phyloP scores from a whole-genome alignment of 108 stramenopile species.

The Cyclotella baltica region DNA sequence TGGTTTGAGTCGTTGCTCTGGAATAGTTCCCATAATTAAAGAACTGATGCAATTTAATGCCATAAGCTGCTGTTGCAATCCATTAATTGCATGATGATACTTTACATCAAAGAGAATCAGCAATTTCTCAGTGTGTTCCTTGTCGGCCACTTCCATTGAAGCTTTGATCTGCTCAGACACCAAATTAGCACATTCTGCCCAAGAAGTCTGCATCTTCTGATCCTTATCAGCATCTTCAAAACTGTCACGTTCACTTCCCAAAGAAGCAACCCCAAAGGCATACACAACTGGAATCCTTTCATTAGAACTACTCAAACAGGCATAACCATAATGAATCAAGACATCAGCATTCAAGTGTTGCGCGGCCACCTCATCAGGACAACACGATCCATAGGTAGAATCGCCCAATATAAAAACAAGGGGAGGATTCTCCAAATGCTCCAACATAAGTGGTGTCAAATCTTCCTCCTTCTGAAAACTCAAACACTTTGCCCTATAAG shows the following conservation, averaged over 20 bases:
- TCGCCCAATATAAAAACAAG: slow-evolving; percentile 94
- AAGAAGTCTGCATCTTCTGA: slow-evolving; percentile 16
- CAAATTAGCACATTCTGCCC: slow-evolving; percentile 29
- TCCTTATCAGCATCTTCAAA: slow-evolving; percentile 31
- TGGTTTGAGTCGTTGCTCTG: slow-evolving; percentile 22
- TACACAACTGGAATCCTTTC: slow-evolving; percentile 72
- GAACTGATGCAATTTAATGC: slow-evolving; percentile 18
- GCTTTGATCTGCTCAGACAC: too few species aligned
- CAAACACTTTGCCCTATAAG: slow-evolving; percentile 35
- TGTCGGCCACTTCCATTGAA: not conserved
- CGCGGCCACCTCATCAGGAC: slow-evolving; percentile 95
- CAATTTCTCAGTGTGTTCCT: slow-evolving; percentile 14
- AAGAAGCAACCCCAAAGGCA: slow-evolving; percentile 68
- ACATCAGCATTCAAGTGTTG: slow-evolving; percentile 92
- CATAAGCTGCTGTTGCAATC: slow-evolving; percentile 54
- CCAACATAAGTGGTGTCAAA: not conserved
- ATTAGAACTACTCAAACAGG: slow-evolving; percentile 73
- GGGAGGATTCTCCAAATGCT: slow-evolving; percentile 43
- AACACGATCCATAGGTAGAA: slow-evolving; percentile 93
- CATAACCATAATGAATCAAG: slow-evolving; percentile 93
- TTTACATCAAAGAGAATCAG: slow-evolving; percentile 83
- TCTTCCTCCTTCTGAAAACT: not conserved
- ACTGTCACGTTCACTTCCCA: slow-evolving; percentile 29
- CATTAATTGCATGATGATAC: slow-evolving; percentile 82
- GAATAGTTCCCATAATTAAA: slow-evolving; percentile 43